Conservation (phyloP, 495 filamentous ascomycete species). For the Talaromyces trachyspermus region DNA sequence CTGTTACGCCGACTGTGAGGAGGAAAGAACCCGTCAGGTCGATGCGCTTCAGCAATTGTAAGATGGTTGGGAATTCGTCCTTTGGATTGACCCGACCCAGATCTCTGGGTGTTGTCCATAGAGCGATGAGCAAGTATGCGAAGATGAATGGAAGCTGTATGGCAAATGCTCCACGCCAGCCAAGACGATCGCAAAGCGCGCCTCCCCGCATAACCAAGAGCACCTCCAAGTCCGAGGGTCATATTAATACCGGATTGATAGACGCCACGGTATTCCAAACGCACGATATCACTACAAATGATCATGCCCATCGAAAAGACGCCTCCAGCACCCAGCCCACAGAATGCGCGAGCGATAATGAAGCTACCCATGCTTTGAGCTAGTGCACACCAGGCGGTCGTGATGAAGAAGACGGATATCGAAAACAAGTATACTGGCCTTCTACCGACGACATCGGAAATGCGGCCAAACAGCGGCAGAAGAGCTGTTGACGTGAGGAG, state of each 20-base stretch:
- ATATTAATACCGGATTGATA: conserved; percentile 77
- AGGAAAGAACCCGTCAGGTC: conserved; percentile 61
- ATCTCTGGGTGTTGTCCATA: conserved; percentile 49
- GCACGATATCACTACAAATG: conserved; percentile 66
- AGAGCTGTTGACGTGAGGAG: conserved; percentile 69
- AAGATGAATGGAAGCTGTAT: conserved; percentile 61
- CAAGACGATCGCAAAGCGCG: conserved; percentile 62
- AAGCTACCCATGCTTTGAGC: conserved; percentile 66
- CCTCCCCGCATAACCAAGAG: conserved; percentile 65
- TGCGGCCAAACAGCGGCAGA: conserved; percentile 62
- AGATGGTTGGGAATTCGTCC: conserved; percentile 36
- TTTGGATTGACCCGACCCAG: conserved; percentile 49
- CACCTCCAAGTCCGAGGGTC: conserved; percentile 54
- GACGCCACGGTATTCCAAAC: conserved; percentile 62
- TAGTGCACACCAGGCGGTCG: conserved; percentile 66
- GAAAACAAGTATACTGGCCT: conserved; percentile 60
- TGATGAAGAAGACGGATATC: conserved; percentile 53
- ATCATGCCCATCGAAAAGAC: conserved; percentile 67
- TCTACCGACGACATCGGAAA: conserved; percentile 68
- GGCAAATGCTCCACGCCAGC: conserved; percentile 65
- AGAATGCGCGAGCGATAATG: conserved; percentile 64
- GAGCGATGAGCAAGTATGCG: conserved; percentile 49
- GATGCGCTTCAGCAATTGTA: conserved; percentile 55
- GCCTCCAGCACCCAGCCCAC: conserved; percentile 68
- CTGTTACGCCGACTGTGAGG: conserved; percentile 55